phyloP scores from a whole-genome alignment of 805 yeast species.

The Barnettozyma pratensis region DNA sequence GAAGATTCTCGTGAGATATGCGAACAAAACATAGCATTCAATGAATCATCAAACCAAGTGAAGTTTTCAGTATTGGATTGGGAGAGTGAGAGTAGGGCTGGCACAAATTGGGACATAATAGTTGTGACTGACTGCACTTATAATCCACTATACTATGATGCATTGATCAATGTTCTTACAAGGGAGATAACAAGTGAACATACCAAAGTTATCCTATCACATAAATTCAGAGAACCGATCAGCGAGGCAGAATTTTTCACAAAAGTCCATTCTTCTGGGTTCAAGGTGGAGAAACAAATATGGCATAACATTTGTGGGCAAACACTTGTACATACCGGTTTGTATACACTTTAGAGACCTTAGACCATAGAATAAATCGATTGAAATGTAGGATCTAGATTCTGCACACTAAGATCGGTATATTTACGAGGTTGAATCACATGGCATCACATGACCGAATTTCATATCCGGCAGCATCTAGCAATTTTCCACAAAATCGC shows the following conservation, averaged over 20 bases:
- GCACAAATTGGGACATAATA: conserved; percentile 32
- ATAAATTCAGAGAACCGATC: conserved; percentile 25
- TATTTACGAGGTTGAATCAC: too few species aligned
- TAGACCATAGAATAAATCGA: not conserved
- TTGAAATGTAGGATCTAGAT: not conserved
- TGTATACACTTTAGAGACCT: conserved; percentile 6
- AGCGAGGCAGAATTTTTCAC: conserved; percentile 22
- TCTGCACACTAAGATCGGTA: too few species aligned
- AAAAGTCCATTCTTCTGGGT: conserved; percentile 7
- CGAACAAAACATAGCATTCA: conserved; percentile 24
- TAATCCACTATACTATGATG: conserved; percentile 34
- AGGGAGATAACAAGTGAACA: conserved; percentile 9
- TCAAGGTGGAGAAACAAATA: conserved; percentile 12
- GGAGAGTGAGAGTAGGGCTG: conserved; percentile 23
- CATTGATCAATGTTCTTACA: conserved; percentile 27
- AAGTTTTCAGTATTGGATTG: conserved; percentile 32
- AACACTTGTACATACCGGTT: conserved; percentile 19
- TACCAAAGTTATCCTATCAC: conserved; percentile 18
- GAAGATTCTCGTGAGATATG: conserved; percentile 34
- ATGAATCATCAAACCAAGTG: conserved; percentile 7
- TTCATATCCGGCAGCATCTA: too few species aligned
- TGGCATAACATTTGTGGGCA: conserved; percentile 16
- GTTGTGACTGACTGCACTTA: conserved; percentile 39
- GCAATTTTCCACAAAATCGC: not conserved
- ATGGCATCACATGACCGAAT: too few species aligned